These are phyloP conservation scores for Triangularia setosa DNA, from an alignment of 2,329 filamentous ascomycete genomes.

Conservation along the genomic window DNA sequence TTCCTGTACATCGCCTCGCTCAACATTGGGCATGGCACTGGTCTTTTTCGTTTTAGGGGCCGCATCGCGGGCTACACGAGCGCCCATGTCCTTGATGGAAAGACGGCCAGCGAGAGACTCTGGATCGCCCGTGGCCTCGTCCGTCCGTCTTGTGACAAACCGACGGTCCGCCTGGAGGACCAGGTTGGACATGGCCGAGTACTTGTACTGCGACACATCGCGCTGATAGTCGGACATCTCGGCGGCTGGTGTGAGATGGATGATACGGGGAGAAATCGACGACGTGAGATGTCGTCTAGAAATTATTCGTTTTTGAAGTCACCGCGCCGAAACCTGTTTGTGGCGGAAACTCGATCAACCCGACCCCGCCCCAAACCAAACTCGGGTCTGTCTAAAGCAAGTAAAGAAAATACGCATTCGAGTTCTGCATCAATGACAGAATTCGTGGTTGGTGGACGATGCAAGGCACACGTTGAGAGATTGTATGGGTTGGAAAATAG, in stretches of 20 bases:
- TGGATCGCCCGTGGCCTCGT: slow-evolving; percentile 94
- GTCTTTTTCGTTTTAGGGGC: slow-evolving; percentile 79
- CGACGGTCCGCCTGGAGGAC: slow-evolving; percentile 98
- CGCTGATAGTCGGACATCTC: slow-evolving; percentile 71
- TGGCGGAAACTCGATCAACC: slow-evolving; percentile 16
- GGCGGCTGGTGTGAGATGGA: slow-evolving; percentile 25
- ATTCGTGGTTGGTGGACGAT: slow-evolving; percentile 1
- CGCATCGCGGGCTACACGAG: slow-evolving; percentile 71
- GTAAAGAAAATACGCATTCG: slow-evolving; percentile 17
- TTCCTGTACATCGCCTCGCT: slow-evolving; percentile 72
- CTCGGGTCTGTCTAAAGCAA: slow-evolving; percentile 10
- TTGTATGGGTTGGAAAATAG: background rate
- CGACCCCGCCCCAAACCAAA: slow-evolving; percentile 15
- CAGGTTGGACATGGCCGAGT: slow-evolving; percentile 99
- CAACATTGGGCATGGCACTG: slow-evolving; percentile 62
- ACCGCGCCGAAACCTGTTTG: background rate
- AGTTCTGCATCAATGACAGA: background rate
- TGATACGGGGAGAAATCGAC: background rate
- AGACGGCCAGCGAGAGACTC: slow-evolving; percentile 94
- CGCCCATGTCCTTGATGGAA: slow-evolving; percentile 92
- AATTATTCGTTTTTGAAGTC: background rate
- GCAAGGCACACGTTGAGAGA: background rate
- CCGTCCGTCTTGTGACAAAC: slow-evolving; percentile 85
- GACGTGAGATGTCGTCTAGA: background rate
- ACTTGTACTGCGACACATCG: slow-evolving; percentile 96